Evolutionary conservation across 129 eudicot genomes (phyloP).

Genomic region (Chrysanthemum lavandulifolium): DNA sequence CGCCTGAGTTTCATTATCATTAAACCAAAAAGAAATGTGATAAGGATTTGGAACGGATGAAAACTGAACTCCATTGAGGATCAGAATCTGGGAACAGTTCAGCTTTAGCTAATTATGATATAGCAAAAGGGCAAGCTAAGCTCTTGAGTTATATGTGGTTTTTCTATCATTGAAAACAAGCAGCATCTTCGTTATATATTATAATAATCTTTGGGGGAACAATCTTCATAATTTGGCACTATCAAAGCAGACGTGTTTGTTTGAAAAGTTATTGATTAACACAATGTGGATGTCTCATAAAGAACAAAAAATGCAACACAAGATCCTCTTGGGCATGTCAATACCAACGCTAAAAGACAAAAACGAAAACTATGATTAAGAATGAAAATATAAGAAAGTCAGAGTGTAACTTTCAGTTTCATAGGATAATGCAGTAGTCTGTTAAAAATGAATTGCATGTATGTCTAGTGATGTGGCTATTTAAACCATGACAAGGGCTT

Average conservation of each 20-base stretch:
- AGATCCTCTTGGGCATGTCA: conserved; percentile 20
- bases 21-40: conserved; percentile 21
- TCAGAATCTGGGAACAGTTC: conserved; percentile 5
- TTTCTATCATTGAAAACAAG: neutral
- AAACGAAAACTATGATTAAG: neutral
- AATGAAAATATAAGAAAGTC: neutral
- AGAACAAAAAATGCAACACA: conserved; percentile 21
- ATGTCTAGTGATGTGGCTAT: neutral
- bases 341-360: conserved; percentile 18
- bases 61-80: conserved; percentile 30
- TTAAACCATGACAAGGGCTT: conserved; percentile 8
- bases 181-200: neutral
- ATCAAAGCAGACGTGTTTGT: conserved; percentile 1
- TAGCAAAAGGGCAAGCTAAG: no score
- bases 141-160: neutral
- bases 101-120: neutral
- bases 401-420: neutral
- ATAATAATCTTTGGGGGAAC: neutral
- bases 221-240: neutral
- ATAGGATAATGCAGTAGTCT: conserved; percentile 1
- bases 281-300: neutral
- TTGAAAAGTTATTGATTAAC: conserved; percentile 8
- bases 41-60: conserved; percentile 18
- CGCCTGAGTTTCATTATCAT: conserved; percentile 24
- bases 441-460: neutral